Evolutionary conservation across 495 filamentous ascomycete genomes (phyloP), one percentile per base, ranked within the genome.

Genomic region (Sphaerosporella brunnea): DNA sequence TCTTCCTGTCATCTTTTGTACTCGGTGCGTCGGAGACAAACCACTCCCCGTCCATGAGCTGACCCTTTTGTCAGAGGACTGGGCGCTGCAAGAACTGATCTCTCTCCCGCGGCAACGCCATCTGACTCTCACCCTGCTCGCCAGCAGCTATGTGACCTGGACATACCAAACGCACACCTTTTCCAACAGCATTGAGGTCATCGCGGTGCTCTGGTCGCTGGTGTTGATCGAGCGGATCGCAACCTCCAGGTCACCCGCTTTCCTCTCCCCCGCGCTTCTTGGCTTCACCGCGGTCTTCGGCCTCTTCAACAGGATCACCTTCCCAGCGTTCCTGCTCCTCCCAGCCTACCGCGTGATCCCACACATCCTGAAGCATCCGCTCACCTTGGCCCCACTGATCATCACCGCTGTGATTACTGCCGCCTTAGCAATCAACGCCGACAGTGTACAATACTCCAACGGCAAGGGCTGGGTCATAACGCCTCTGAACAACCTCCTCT

Each of bases 81-180:
- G 90, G 87, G 90, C 88, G 10, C 72, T 96, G 45, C 77, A 93
- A 68, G 92, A 97, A 56, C 70, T 95, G 39, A 73, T 93, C 23
- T 77, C 75, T 50, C 79, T 78, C 21, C 74, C 75, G 51, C 73
- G 77, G 45, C 75, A 85, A 55, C 74, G 84, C 47, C 74, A 71
- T 52, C 66, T 74, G 30, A 82, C 83, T 16, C 67, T 90, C 32
- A 68, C 86, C 24, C 66, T 96, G 40, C 77, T 93, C 42, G 87
- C 87, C 36, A 96, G 90, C 13, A 92, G 82, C 19, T 97, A 96
- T 65, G 88, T 95, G 53, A 96, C 90, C 39, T 96, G 90, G 92
- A 94, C 92, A 35, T 93, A 82, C 67, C 90, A 97, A 67, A 93
- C 83, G 35, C 90, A 97, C 68, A 96, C 92, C 26, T 96, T 97